Evolutionary conservation across 805 yeast species (phyloP).

Genomic region (Cyberlindnera xylosilytica): DNA sequence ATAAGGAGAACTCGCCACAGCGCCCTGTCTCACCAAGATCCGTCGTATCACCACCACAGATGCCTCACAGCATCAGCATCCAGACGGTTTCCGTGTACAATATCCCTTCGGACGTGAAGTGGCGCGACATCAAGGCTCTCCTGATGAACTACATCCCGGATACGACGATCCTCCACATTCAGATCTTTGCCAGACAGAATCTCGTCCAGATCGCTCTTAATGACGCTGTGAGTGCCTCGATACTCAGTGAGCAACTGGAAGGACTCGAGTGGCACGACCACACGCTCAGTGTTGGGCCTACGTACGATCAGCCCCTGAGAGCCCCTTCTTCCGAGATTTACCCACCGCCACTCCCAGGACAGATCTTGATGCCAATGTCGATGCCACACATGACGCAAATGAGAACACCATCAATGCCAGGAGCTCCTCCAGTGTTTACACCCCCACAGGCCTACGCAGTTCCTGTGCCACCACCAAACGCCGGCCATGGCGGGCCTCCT

Average conservation of each 20-base stretch:
- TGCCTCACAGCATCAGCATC: not conserved
- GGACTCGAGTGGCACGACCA: conserved; percentile 21
- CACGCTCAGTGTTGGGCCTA: conserved; percentile 8
- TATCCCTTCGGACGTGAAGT: conserved; percentile 20
- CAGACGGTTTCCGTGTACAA: conserved; percentile 18
- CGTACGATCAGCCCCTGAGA: not conserved
- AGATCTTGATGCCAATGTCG: conserved; percentile 1
- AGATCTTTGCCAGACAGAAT: conserved; percentile 10
- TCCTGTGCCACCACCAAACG: not conserved
- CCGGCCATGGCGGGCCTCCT: too few relatives aligned
- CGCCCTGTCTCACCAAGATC: not conserved
- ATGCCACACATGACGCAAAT: conserved; percentile 2
- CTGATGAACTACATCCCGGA: conserved; percentile 20
- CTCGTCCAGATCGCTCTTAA: conserved; percentile 16
- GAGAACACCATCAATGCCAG: not conserved
- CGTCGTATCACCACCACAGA: not conserved
- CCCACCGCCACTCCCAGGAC: not conserved
- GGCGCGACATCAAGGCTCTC: conserved; percentile 24
- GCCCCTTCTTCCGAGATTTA: not conserved
- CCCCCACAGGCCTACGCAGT: conserved; percentile 3
- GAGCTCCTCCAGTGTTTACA: not conserved
- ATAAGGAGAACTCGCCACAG: not conserved
- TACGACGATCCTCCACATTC: conserved; percentile 21
- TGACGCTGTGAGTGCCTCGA: conserved; percentile 10
- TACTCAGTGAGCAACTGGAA: conserved; percentile 12